Conservation (phyloP, 208 protist species). For the Crithidia acanthocephali region DNA sequence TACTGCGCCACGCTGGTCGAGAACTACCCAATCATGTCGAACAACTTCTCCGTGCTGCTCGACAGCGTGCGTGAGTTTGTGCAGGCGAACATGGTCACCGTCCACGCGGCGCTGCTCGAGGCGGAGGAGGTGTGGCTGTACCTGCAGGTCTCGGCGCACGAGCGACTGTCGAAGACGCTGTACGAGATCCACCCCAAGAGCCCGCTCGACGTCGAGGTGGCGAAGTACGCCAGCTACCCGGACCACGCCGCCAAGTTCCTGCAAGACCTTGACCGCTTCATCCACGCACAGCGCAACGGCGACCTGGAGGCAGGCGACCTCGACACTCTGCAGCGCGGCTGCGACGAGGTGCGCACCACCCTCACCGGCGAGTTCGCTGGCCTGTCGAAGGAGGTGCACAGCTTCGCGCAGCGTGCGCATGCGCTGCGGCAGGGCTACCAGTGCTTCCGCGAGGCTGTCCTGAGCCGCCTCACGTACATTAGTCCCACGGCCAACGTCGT, state of each 20-base stretch:
- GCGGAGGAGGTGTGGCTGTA: slow-evolving; percentile 86
- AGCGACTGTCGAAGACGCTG: slow-evolving; percentile 75
- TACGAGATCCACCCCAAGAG: slow-evolving; percentile 82
- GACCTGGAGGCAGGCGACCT: slow-evolving; percentile 14
- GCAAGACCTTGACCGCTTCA: slow-evolving; percentile 30
- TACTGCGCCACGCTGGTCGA: slow-evolving; percentile 79
- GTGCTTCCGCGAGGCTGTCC: slow-evolving; percentile 69
- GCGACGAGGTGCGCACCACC: slow-evolving; percentile 20
- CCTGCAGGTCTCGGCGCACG: slow-evolving; percentile 77
- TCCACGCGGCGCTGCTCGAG: slow-evolving; percentile 75
- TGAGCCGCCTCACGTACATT: slow-evolving; percentile 83
- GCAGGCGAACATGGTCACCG: slow-evolving; percentile 45
- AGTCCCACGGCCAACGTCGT: slow-evolving; percentile 53
- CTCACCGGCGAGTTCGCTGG: slow-evolving; percentile 34
- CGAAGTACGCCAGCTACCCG: slow-evolving; percentile 64
- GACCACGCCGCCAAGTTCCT: slow-evolving; percentile 48
- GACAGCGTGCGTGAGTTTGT: slow-evolving; percentile 66
- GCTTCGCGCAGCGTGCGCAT: slow-evolving; percentile 62
- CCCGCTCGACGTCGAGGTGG: slow-evolving; percentile 75
- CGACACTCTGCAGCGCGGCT: slow-evolving; percentile 12
- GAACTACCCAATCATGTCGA: slow-evolving; percentile 85
- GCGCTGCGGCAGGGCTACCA: slow-evolving; percentile 66
- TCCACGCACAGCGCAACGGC: slow-evolving; percentile 23
- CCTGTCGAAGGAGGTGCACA: slow-evolving; percentile 44
- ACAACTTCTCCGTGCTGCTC: slow-evolving; percentile 73